Evolutionary conservation across 805 yeast genomes (phyloP), one percentile per base, ranked within the genome.

Genomic region (Kodamaea restingae): DNA sequence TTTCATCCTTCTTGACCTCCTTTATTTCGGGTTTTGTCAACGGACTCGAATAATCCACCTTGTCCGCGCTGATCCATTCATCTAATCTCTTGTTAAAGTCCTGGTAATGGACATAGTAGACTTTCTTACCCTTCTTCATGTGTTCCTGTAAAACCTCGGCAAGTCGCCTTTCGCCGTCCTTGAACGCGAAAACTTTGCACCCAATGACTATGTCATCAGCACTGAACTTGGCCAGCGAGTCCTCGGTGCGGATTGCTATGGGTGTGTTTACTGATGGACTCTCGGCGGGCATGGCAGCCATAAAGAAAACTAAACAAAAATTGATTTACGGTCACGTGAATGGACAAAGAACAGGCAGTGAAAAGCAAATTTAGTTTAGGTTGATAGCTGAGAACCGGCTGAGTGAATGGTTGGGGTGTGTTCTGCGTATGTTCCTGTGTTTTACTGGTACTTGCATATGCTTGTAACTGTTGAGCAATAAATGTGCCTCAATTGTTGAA

Each of bases 1-100:
- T 66, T 47, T 63, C 63, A 28, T 65, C 67, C 42, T 70, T 74
- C 53, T 70, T 74, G 34, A 55, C 65, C 24, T 62, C 64, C 44
- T 74, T 76, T 0, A 80, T 79, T 47, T 76, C 79, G 0, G 96
- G 96, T 46, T 79, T 67, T 14, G 76, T 75, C 40, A 91, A 76
- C 0, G 87, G 87, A 40, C 79, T 67, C n/a, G 71, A 66, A 39
- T 80, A 73, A 56, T 88, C 86, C 8, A 93, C 80, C 38, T 95
- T 72, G 26, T 79, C 81, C 4, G 77, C 70, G 15, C 74, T 70
- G 5, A 93, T 78, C 98, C 98, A 91, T 60, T 93, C 98, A 65
- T 93, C 99, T 50, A 93, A 73, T 60, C 99, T 84, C 46, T 93
- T 93, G 68, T 93, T 93, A 70, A 82, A 93, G 50, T 90, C 96